Evolutionary conservation across 257 asterid species (phyloP), one percentile per base, ranked within the genome.

Genomic region (Solanum dulcamara): DNA sequence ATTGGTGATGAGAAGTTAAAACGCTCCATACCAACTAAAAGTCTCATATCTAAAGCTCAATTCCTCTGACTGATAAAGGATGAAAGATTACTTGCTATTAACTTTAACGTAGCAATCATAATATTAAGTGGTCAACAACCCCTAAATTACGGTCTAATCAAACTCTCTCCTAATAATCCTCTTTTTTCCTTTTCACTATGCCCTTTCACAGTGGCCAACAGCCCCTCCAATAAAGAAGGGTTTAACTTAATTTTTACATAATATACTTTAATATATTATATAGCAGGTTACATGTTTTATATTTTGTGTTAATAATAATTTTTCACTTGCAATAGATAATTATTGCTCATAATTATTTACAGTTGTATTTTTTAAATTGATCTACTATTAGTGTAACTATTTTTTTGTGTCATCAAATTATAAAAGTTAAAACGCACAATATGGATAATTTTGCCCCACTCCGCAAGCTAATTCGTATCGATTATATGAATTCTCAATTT

Each of bases 111-210:
- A 7, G 38, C 24, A 44, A 24, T 24, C 26, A 75, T 18, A 77
- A 46, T 28, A n/a, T 9, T 28, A 28, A 48, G 5, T 48, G 30
- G 83, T 79, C 83, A 79, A 79, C 20, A 48, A 10, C 20, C 83
- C 83, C 64, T 79, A 46, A 79, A 79, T 48, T 79, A 79, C 66
- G 83, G 66, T 48, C 44, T 79, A 79, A 48, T 79, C 44, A 30
- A 48, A 28, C 18, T 28, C 17, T 11, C 33, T 2, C 2, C 35
- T 38, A 72, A 40, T 74, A 74, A 40, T n/a, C 7, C 37, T 5
- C 35, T 12, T 46, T 75, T 77, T 18, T 0, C 28, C 35, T 48
- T 5, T 79, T 79, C 5, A 48, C 0, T 0, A 8, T 17, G 44
- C 60, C 20, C 83, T 79, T 77, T 48, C 64, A 79, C 17, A 28